Conservation (phyloP, 163 green algal genomes). For the Scenedesmus sp. region DNA sequence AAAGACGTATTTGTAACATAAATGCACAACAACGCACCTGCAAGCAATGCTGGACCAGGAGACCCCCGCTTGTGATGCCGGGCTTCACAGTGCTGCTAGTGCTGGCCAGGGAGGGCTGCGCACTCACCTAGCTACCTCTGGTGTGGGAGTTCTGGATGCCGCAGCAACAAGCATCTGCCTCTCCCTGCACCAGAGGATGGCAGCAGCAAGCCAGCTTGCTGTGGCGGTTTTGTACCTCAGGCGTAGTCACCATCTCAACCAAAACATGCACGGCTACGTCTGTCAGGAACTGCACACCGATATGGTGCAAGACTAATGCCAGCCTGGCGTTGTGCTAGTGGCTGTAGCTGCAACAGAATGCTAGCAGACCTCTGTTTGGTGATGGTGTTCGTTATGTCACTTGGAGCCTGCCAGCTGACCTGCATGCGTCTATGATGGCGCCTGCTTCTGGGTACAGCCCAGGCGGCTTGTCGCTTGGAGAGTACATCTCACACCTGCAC, state of each 20-base stretch:
- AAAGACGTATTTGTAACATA: too few relatives aligned
- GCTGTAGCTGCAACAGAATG: background rate
- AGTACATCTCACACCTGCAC: conserved; percentile 40
- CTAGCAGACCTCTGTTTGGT: too few relatives aligned
- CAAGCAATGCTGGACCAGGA: too few relatives aligned
- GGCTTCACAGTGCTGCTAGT: too few relatives aligned
- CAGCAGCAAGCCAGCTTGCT: background rate
- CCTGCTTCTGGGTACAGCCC: conserved; percentile 30
- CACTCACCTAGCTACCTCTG: conserved; percentile 53
- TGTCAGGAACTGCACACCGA: background rate
- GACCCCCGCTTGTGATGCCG: too few relatives aligned
- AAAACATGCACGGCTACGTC: background rate
- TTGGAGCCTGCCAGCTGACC: background rate
- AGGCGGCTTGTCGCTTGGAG: background rate
- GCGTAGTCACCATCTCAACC: background rate
- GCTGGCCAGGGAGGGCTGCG: too few relatives aligned
- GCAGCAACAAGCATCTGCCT: conserved; percentile 53
- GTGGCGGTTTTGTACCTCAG: background rate
- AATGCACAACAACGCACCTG: too few relatives aligned
- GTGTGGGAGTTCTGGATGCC: conserved; percentile 69
- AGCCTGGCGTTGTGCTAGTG: background rate
- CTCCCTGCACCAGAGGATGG: background rate
- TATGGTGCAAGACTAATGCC: background rate
- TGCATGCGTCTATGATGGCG: conserved; percentile 39
- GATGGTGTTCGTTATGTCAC: too few relatives aligned